Conservation (phyloP, 495 filamentous ascomycete genomes). For the Cenococcum geophilum region DNA sequence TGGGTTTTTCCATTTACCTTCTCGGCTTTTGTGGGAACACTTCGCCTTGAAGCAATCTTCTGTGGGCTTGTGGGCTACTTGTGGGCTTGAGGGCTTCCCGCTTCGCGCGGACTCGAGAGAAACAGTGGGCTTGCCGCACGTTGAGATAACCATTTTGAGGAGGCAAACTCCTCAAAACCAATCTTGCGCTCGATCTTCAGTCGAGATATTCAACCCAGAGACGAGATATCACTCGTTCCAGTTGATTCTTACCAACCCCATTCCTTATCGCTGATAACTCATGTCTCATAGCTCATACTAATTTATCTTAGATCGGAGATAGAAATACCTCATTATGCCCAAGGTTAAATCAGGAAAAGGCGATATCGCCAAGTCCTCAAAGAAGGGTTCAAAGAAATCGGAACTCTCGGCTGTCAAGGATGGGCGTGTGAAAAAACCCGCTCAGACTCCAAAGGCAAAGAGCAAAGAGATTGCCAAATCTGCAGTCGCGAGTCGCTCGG, state of each 20-base stretch:
- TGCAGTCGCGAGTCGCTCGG: constrained; percentile 28
- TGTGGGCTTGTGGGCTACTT: constrained; percentile 38
- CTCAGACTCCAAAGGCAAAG: constrained; percentile 37
- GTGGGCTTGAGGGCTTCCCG: constrained; percentile 34
- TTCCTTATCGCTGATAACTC: background rate
- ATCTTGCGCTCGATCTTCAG: constrained; percentile 7
- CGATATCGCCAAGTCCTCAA: constrained; percentile 21
- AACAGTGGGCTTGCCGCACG: constrained; percentile 32
- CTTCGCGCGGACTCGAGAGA: constrained; percentile 31
- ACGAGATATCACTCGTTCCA: background rate
- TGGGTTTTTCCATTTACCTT: constrained; percentile 29
- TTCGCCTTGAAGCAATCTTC: constrained; percentile 35
- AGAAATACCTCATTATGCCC: constrained; percentile 18
- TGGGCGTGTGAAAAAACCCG: constrained; percentile 43
- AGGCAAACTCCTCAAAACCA: constrained; percentile 17
- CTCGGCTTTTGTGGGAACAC: constrained; percentile 44
- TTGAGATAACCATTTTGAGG: constrained; percentile 29
- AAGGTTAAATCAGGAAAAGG: constrained; percentile 26
- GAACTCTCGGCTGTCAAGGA: constrained; percentile 41
- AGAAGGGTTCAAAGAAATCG: constrained; percentile 12
- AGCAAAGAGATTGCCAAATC: constrained; percentile 43
- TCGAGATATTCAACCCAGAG: constrained; percentile 4
- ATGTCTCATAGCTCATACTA: constrained; percentile 13
- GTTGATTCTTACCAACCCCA: constrained; percentile 3
- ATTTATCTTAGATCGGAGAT: constrained; percentile 17